phyloP scores from a whole-genome alignment of 2,329 filamentous ascomycete genomes.

The Leptographium lundbergii region DNA sequence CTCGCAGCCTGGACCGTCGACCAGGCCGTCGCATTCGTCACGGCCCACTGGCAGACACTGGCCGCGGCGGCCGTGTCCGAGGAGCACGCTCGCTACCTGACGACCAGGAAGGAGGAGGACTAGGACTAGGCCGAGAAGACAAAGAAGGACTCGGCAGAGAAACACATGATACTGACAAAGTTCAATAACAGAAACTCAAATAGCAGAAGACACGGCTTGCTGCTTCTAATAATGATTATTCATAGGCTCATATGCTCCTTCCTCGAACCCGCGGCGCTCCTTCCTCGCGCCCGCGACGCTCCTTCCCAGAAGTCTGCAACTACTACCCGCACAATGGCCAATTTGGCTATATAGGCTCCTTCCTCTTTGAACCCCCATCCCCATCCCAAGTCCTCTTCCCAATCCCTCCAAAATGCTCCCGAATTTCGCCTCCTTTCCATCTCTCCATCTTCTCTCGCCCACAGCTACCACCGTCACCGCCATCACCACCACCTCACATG shows the following conservation, averaged over 20 bases:
- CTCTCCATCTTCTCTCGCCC: neutral
- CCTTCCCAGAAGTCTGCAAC: neutral
- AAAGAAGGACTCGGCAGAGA: neutral
- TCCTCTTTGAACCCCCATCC: neutral
- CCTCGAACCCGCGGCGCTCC: neutral
- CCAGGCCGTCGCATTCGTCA: constrained; percentile 28
- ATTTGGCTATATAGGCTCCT: neutral
- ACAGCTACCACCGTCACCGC: neutral
- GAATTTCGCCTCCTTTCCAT: neutral
- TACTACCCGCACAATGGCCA: neutral
- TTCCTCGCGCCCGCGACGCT: neutral
- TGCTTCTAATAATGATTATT: neutral
- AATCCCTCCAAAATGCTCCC: neutral
- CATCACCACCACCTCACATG: constrained; percentile 6
- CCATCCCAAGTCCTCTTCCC: neutral
- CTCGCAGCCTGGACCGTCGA: constrained; percentile 24
- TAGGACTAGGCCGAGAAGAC: neutral
- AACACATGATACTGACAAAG: neutral
- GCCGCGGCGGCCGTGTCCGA: neutral
- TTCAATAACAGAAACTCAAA: neutral
- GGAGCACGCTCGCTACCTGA: neutral
- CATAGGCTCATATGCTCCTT: neutral
- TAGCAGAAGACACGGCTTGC: neutral
- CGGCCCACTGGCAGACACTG: constrained; percentile 24
- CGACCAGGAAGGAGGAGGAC: neutral